Base-by-base conservation (phyloP, 1,284 basidiomycete genomes). In the Microbotryomycetes sp. region DNA sequence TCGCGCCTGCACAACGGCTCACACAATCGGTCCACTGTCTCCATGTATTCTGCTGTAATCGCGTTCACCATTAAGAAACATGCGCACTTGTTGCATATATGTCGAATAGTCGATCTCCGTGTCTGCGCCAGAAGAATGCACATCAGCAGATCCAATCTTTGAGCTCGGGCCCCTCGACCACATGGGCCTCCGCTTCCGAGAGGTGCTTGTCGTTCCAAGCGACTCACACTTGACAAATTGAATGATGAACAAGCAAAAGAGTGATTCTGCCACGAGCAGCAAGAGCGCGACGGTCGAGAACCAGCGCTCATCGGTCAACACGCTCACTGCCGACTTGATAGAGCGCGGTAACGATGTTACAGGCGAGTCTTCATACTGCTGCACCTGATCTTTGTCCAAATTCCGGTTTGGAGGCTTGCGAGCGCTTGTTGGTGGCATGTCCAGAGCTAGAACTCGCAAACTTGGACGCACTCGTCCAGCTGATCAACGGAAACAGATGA, bases 61-160 rank as follows among this genome's bases (percentile, higher is more conserved):
- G 28, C 87, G 80, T 75, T 96, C 86, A 45, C 94, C 94, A 50
- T 83, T 81, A 50, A 88, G 72, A 75, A 89, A 93, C 52, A 88
- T 75, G 56, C 86, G 81, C 2, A 89, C 82, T 65, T 98, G 96
- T 61, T 87, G 80, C 82, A 93, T 87, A 72, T 96, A 96, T 0
- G 92, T 94, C 73, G 85, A 82, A 83, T 88, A 98, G 77, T 99
- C 96, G 72, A 99, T 99, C 77, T 99, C 94, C n/a, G 96, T 98
- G 77, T 93, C 91, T 94, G 52, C 30, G 3, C n/a, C 45, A 57
- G 54, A 51, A 54, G 54, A 53, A 59, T 31, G 52, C 18, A 46
- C 45, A 3, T 59, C 52, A 46, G 31, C 35, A 27, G 49, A 28
- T 31, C 30, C 50, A 28, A 46, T 21, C 48, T 21, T 28, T 47